Base-by-base conservation (phyloP, 1,284 basidiomycete species). In the Melampsora larici-populina region DNA sequence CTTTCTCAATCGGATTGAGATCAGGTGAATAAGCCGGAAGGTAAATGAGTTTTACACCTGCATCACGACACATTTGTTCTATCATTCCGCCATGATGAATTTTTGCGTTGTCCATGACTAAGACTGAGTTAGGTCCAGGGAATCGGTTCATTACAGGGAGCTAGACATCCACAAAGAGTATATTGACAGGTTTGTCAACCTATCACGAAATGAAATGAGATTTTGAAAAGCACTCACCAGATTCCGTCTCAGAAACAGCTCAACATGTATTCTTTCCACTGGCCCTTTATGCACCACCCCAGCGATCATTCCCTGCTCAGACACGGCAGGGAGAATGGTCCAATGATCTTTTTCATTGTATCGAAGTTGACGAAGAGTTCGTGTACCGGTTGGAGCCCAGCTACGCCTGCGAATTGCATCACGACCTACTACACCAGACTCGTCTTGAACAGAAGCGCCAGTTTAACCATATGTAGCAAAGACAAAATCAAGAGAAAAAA, bases 21-120 rank as follows among this genome's bases (percentile, higher is more conserved):
- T 71, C 33, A 1, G 70, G 70, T 24, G 31, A 71, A 33, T 71
- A 71, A 11, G 70, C 51, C 2, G 49, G 70, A 1, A 71, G 26
- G 29, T 60, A 71, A 1, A 36, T 46, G 2, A 71, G 26, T 21
- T 36, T 58, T 3, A 71, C 26, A 36, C 70, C 49, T 0, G 70
- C 70, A 1, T 60, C 33, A 9, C 9, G 15, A 40, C 70, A 71
- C 6, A 71, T 29, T 43, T 43, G 1, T 11, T 29, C 49, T 4
- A 71, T 43, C 31, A 18, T 21, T 1, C 8, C 29, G 17, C 51
- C 70, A 31, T 43, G 70, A 43, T 71, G 70, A 18, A 71, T 62
- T n/a, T n/a, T n/a, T n/a, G n/a, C n/a, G n/a, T n/a, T n/a, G n/a
- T n/a, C n/a, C n/a, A n/a, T n/a, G n/a, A n/a, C 55, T 33, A 62